Base-by-base conservation (phyloP, 176 grass and related monocot species). In the Melocanna baccifera region DNA sequence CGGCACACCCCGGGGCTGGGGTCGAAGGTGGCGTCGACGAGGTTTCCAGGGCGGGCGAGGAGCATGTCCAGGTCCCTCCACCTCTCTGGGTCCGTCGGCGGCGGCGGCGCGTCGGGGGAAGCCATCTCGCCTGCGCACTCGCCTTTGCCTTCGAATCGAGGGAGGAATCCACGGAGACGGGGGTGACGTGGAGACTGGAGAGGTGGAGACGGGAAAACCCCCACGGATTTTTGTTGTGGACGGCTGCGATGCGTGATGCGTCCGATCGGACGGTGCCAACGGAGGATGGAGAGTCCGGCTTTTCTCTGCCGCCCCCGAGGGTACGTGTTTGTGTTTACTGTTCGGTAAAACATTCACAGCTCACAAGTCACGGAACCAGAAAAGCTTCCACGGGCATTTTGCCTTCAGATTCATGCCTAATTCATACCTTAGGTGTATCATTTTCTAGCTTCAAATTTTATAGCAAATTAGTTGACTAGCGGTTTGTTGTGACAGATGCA, bases 51-150 rank as follows among this genome's bases (percentile, higher is more conserved):
- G 57, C 91, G 89, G 76, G 86, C 51, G 80, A 98, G 91, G 68
- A 98, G 91, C 86, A 81, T 92, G 74, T 98, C 93, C 57, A 98
- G 75, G 82, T 98, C 96, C 26, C 86, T 90, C 96, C 96, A 96
- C 74, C 91, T 88, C 13, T 66, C 88, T 45, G 83, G 80, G 61
- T 91, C 91, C 52, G 75, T 88, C 83, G 88, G 84, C 56, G 77
- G 82, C 80, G 70, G 1, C 62, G 63, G 77, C 40, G 61, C 72
- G 75, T 79, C 88, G 7, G 84, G 80, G 42, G 80, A 75, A 56
- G 80, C 67, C 89, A 90, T 90, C 79, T 85, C 81, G 56, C 48
- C 67, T 2, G 42, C 63, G 39, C 50, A 52, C 50, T 19, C 50
- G 50, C 50, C 16, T 18, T n/a, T 75, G 62, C 34, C 72, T 83